phyloP scores from a whole-genome alignment of 768 basidiomycete species.

The Termitomyces sp. region DNA sequence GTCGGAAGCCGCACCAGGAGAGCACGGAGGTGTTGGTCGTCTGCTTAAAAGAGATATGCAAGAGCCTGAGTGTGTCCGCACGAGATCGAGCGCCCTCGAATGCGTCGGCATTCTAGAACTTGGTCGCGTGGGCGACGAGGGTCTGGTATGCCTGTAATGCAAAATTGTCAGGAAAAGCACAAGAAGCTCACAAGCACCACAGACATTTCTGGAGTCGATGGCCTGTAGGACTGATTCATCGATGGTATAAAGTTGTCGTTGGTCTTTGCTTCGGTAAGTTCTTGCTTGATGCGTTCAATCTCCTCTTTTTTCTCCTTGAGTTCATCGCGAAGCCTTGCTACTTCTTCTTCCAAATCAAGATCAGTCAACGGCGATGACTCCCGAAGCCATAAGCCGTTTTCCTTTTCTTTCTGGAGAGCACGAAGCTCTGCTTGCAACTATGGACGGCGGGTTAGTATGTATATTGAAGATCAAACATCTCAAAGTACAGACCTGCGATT shows the following conservation, averaged over 20 bases:
- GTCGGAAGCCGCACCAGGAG: slow-evolving; percentile 7
- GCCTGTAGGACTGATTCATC: not conserved
- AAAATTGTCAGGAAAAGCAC: not conserved
- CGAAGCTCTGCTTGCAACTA: slow-evolving; percentile 28
- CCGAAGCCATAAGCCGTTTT: slow-evolving; percentile 18
- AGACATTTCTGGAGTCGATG: slow-evolving; percentile 5
- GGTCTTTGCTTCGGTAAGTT: slow-evolving; percentile 16
- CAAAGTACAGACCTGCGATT: slow-evolving; percentile 33
- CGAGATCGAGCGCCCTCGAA: slow-evolving; percentile 7
- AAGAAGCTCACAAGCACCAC: not conserved
- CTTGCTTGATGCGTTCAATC: slow-evolving; percentile 20
- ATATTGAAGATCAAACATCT: not conserved
- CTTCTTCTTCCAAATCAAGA: slow-evolving; percentile 26
- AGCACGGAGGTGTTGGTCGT: slow-evolving; percentile 46
- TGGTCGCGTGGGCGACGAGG: slow-evolving; percentile 6
- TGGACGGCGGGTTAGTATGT: not conserved
- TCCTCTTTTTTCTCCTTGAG: slow-evolving; percentile 23
- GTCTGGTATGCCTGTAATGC: not conserved
- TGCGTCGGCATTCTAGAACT: not conserved
- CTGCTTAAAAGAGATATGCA: slow-evolving; percentile 42
- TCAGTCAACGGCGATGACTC: slow-evolving; percentile 29
- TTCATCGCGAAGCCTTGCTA: slow-evolving; percentile 21
- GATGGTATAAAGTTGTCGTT: not conserved
- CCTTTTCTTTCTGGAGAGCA: slow-evolving; percentile 18
- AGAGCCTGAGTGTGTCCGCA: slow-evolving; percentile 46